Evolutionary conservation across 1,284 basidiomycete genomes (phyloP).

Genomic region (Pseudozyma hubeiensis): DNA sequence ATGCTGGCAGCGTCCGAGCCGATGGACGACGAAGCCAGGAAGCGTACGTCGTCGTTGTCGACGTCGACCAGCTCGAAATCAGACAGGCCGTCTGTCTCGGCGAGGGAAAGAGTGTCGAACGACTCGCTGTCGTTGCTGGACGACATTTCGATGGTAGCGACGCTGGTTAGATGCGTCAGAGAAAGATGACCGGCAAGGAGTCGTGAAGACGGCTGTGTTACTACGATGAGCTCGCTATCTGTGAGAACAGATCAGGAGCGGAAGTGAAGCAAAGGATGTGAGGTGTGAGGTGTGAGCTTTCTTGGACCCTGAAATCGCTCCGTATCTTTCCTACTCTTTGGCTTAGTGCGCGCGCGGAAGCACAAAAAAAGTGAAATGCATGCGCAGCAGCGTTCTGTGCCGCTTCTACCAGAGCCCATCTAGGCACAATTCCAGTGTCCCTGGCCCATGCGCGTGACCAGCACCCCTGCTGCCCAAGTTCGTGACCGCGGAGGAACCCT

Average conservation of each 20-base stretch:
- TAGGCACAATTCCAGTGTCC: neutral
- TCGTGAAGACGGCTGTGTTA: too few relatives aligned
- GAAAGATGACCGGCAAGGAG: too few relatives aligned
- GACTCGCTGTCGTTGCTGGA: conserved; percentile 34
- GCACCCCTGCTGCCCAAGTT: too few relatives aligned
- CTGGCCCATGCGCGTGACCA: neutral
- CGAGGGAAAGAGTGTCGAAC: conserved; percentile 28
- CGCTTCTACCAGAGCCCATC: too few relatives aligned
- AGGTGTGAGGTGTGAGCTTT: neutral
- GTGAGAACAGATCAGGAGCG: neutral
- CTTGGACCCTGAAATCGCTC: conserved; percentile 9
- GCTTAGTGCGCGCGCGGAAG: neutral
- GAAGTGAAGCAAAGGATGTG: neutral
- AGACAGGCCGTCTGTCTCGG: conserved; percentile 28
- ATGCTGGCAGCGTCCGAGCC: conserved; percentile 23
- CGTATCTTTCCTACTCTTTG: too few relatives aligned
- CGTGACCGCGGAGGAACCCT: neutral
- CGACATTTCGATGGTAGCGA: conserved; percentile 6
- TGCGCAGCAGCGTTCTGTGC: neutral
- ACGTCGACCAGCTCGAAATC: conserved; percentile 39
- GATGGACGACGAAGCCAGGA: conserved; percentile 19
- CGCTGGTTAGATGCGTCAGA: too few relatives aligned
- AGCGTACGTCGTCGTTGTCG: conserved; percentile 18
- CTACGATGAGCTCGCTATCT: too few relatives aligned
- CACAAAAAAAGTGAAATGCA: neutral